Evolutionary conservation across 768 basidiomycete species (phyloP).

Genomic region (Calocybe indica): DNA sequence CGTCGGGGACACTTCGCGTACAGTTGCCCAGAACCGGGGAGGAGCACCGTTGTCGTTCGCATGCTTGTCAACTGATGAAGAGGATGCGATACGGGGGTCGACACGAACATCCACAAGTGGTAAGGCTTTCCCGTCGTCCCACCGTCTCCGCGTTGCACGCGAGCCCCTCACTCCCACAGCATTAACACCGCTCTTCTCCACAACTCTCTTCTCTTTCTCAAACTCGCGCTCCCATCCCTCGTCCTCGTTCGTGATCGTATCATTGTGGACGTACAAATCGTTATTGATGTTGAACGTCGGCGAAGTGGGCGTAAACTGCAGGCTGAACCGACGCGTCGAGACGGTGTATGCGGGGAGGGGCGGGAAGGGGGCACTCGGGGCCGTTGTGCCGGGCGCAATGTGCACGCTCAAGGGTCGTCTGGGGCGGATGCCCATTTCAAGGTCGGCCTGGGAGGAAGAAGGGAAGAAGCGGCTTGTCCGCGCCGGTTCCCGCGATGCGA

Average conservation of each 20-base stretch:
- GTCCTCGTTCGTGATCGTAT: conserved; percentile 8
- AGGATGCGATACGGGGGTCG: conserved; percentile 5
- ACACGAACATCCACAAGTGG: conserved; percentile 19
- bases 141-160: conserved; percentile 13
- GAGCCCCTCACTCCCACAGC: conserved; percentile 23
- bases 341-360: conserved; percentile 23
- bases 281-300: conserved; percentile 27
- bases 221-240: conserved; percentile 20
- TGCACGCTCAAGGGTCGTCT: conserved; percentile 36
- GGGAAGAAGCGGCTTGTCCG: neutral
- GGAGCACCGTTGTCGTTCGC: conserved; percentile 8
- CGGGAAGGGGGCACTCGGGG: conserved; percentile 13
- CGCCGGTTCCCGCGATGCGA: neutral
- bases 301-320: conserved; percentile 62
- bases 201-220: conserved; percentile 37
- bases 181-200: conserved; percentile 31
- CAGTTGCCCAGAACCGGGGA: conserved; percentile 38
- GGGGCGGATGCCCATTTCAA: conserved; percentile 8
- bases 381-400: conserved; percentile 9
- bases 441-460: neutral
- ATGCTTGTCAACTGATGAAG: conserved; percentile 2
- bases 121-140: conserved; percentile 16
- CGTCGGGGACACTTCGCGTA: conserved; percentile 57
- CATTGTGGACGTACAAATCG: conserved; percentile 1
- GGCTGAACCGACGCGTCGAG: conserved; percentile 37